Evolutionary conservation across 148 eudicot species (phyloP), one percentile per base, ranked within the genome.

Genomic region (Euryodendron excelsum): DNA sequence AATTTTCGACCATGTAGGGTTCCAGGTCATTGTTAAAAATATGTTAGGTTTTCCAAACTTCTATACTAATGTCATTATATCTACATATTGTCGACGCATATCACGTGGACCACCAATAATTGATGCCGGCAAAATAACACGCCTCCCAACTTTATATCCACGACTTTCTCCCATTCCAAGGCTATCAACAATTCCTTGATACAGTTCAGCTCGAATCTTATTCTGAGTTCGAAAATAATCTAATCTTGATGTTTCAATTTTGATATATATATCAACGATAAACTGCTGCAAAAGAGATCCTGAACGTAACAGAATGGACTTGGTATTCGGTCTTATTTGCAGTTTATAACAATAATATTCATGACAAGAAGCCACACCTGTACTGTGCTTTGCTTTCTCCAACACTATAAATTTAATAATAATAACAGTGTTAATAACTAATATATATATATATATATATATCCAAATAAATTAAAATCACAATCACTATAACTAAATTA

Each of bases 291-390:
- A 9, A 2, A 72, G 71, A 7, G 44, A 14, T 3, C 71, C 71
- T 33, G 47, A 33, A 30, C 47, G 39, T 12, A 67, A 30, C 31
- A 27, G 9, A 27, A 48, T 72, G 10, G 60, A 48, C 1, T 37
- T 33, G 9, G 30, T 30, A 3, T 13, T 4, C 17, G 17, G 37
- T 37, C 31, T 25, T 10, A 72, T 48, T 50, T 72, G 75, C 3
- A 72, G 39, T 2, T 50, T 47, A 12, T 48, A 72, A 31, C 74
- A 71, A 71, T 71, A 71, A 23, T 45, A 71, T 25, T 71, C 56
- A 17, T 23, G 27, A 9, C n/a, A 66, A 9, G 41, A 17, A 31
- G 5, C 36, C 28, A 10, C 3, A 30, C 3, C 5, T 18, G 52
- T 5, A 47, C 5, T 47, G 13, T 47, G n/a, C n/a, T n/a, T 47